Conservation (phyloP, 164 flowering plant genomes). For the Liriodendron chinense region DNA sequence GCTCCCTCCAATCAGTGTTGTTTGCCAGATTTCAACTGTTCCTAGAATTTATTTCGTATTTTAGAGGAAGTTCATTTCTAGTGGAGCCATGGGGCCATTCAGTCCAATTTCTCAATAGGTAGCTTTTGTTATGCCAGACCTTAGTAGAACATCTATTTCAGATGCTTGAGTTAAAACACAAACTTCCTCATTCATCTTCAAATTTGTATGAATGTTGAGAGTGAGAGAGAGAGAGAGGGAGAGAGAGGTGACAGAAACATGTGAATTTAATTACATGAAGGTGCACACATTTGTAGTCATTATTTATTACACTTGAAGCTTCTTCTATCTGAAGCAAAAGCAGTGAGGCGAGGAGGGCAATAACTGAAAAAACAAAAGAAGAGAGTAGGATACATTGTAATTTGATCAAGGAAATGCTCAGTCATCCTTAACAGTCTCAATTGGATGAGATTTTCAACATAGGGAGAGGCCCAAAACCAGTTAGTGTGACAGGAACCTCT, state of each 20-base stretch:
- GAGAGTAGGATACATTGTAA: not conserved
- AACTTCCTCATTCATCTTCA: too few species aligned
- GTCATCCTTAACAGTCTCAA: not conserved
- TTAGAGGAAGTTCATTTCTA: too few species aligned
- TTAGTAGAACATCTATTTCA: too few species aligned
- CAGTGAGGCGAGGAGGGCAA: not conserved
- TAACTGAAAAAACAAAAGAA: not conserved
- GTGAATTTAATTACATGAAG: not conserved
- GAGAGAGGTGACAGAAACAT: not conserved
- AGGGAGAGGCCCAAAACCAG: slow-evolving; percentile 12
- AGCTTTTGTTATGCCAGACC: too few species aligned
- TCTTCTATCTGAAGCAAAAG: not conserved
- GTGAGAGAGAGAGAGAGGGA: too few species aligned
- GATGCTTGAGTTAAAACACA: too few species aligned
- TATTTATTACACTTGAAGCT: not conserved
- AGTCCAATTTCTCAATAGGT: too few species aligned
- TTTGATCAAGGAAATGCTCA: not conserved
- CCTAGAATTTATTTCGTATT: too few species aligned
- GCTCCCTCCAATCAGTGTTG: too few species aligned
- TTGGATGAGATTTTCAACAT: slow-evolving; percentile 4
- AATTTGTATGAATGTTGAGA: not conserved
- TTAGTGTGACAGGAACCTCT: not conserved
- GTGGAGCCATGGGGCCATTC: too few species aligned
- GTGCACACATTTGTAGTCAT: not conserved
- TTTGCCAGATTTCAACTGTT: too few species aligned